phyloP scores from a whole-genome alignment of 768 basidiomycete species.

The Xanthoconium purpureum region DNA sequence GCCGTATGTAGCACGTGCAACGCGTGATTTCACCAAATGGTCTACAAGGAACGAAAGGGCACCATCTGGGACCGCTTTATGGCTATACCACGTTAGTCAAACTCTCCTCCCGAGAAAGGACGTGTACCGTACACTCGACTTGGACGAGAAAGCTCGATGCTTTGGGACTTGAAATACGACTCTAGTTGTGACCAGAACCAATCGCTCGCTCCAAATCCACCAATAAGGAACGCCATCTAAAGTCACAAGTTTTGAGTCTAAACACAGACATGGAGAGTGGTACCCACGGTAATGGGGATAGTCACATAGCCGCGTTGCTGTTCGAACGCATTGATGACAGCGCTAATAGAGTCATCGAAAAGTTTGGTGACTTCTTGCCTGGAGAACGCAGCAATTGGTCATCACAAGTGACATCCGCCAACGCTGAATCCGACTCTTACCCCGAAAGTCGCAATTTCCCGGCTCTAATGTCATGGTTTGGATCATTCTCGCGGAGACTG shows the following conservation, averaged over 20 bases:
- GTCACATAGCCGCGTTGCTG: slow-evolving; percentile 21
- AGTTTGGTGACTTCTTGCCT: slow-evolving; percentile 37
- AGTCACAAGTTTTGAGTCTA: background rate
- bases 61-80: slow-evolving; percentile 52
- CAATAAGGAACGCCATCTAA: slow-evolving; percentile 41
- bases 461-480: slow-evolving; percentile 25
- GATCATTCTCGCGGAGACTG: slow-evolving; percentile 33
- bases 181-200: slow-evolving; percentile 42
- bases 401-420: background rate
- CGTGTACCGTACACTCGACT: slow-evolving; percentile 46
- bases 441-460: slow-evolving; percentile 37
- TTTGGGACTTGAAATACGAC: slow-evolving; percentile 30
- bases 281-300: slow-evolving; percentile 29
- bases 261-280: background rate
- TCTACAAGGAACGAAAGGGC: slow-evolving; percentile 39
- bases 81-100: background rate
- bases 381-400: background rate
- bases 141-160: slow-evolving; percentile 44
- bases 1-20: slow-evolving; percentile 46
- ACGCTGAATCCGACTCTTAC: slow-evolving; percentile 14
- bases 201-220: slow-evolving; percentile 49
- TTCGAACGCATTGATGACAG: slow-evolving; percentile 31
- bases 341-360: slow-evolving; percentile 41
- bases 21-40: slow-evolving; percentile 42
- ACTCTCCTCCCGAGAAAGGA: background rate